A percentile compares a stretch with the other conserved stretches of the same genome.
Conservation (phyloP, 257 asterid species). For the Solanum pennellii region DNA sequence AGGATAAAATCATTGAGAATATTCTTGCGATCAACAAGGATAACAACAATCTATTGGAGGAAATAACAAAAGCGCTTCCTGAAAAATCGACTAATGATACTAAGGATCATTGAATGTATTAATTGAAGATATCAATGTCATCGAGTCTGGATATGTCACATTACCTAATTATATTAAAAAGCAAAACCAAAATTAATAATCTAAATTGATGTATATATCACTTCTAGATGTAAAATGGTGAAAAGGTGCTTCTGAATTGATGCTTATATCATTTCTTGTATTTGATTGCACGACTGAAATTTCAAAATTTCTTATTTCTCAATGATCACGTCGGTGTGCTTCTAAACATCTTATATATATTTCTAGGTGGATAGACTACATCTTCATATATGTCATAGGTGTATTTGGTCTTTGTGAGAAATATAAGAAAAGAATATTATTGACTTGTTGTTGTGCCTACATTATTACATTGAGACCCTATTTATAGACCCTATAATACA, state of each 20-base stretch:
- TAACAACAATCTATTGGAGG: conserved; percentile 8
- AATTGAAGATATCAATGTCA: conserved; percentile 16
- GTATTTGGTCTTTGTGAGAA: not conserved
- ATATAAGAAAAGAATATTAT: too few species aligned
- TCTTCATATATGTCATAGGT: not conserved
- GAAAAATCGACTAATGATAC: conserved; percentile 27
- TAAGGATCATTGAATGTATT: conserved; percentile 19
- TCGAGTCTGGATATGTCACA: conserved; percentile 22
- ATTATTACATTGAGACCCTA: too few species aligned
- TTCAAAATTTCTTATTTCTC: not conserved
- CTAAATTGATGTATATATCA: too few species aligned
- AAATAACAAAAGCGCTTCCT: conserved; percentile 23
- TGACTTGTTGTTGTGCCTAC: too few species aligned
- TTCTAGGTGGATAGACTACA: not conserved
- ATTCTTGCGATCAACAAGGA: conserved; percentile 16
- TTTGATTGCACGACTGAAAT: not conserved
- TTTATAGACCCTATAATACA: too few species aligned
- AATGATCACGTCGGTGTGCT: not conserved
- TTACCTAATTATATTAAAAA: not conserved
- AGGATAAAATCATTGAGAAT: conserved; percentile 35
- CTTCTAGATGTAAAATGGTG: not conserved
- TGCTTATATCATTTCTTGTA: not conserved
- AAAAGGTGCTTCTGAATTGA: conserved; percentile 8
- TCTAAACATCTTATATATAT: not conserved
- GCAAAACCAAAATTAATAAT: not conserved